Evolutionary conservation across 768 basidiomycete genomes (phyloP).

Genomic region (Piloderma croceum): DNA sequence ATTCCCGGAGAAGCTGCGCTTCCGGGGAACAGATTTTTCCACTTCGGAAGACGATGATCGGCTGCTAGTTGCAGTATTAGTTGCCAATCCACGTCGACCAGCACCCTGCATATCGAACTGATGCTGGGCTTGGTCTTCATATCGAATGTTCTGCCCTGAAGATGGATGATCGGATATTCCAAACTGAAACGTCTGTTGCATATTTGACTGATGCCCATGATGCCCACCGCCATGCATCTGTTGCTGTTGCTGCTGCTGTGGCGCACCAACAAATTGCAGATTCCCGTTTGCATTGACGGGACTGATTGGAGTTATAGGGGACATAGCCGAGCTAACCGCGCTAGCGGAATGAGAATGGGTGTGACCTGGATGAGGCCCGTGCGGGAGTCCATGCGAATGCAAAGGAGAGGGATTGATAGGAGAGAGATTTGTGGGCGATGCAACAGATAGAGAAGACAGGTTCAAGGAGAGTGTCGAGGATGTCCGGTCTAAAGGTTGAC

Average conservation of each 20-base stretch:
- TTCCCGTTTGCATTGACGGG: slow-evolving; percentile 33
- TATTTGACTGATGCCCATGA: too few relatives aligned
- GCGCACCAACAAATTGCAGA: slow-evolving; percentile 26
- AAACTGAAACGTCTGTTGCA: too few relatives aligned
- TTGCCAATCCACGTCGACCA: slow-evolving; percentile 20
- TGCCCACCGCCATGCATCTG: too few relatives aligned
- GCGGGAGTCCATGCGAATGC: too few relatives aligned
- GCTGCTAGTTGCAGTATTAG: slow-evolving; percentile 23
- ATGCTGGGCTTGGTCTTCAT: too few relatives aligned
- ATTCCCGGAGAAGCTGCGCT: slow-evolving; percentile 58
- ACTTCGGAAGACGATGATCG: slow-evolving; percentile 45
- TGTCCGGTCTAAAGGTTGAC: slow-evolving; percentile 13
- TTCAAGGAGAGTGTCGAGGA: slow-evolving; percentile 54
- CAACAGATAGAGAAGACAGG: slow-evolving; percentile 58
- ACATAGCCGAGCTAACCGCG: slow-evolving; percentile 25
- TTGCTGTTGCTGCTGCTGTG: neutral
- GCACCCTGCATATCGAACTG: slow-evolving; percentile 24
- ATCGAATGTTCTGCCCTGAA: too few relatives aligned
- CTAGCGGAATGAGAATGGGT: slow-evolving; percentile 17
- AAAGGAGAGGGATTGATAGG: slow-evolving; percentile 49
- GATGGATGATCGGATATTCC: too few relatives aligned
- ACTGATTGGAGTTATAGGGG: slow-evolving; percentile 58
- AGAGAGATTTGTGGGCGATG: slow-evolving; percentile 61
- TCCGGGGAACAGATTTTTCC: slow-evolving; percentile 54
- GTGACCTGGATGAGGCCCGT: slow-evolving; percentile 14